Base-by-base conservation (phyloP, 331 rosid genomes). In the Telfairia occidentalis region DNA sequence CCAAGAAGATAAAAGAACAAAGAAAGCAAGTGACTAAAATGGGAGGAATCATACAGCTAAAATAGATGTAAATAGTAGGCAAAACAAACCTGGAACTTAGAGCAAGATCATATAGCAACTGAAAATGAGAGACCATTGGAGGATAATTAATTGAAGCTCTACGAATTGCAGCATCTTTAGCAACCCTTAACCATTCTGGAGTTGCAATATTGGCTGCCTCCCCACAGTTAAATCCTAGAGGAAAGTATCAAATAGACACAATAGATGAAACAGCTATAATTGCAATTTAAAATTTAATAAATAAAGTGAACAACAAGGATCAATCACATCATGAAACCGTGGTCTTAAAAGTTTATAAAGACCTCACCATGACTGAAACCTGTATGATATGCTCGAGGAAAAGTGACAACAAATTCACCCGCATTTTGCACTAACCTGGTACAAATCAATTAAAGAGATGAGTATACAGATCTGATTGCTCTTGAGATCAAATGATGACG, bases 151-250 rank as follows among this genome's bases (percentile, higher is more conserved):
- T 81, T 57, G 98, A 93, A 83, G 97, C 98, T 84, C 98, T 88
- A 76, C 97, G 90, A 67, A 93, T 84, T 46, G 98, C 97, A 81
- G 98, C 98, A 81, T 93, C 96, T 77, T 90, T 93, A 45, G 98
- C 98, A 79, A 93, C 82, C 69, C 85, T 85, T 86, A 93, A 85
- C 98, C 98, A 93, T 82, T 93, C 97, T 73, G 98, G 98, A 76
- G 98, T 93, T 18, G 98, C 97, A 82, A 93, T 89, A 83, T 93
- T 93, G 5, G 98, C 96, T 70, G 97, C 98, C 87, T 93, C 97
- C 60, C 87, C 97, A 71, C 93, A 90, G 81, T 93, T 93, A 81
- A 90, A 93, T 76, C 97, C 98, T 93, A 79, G 74, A 83, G 21
- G 71, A 84, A 79, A 73, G 64, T 76, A 80, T 57, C 45, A 75